These are phyloP conservation scores for Rhazya stricta DNA, from an alignment of 257 asterid species.

Conservation along the genomic window DNA sequence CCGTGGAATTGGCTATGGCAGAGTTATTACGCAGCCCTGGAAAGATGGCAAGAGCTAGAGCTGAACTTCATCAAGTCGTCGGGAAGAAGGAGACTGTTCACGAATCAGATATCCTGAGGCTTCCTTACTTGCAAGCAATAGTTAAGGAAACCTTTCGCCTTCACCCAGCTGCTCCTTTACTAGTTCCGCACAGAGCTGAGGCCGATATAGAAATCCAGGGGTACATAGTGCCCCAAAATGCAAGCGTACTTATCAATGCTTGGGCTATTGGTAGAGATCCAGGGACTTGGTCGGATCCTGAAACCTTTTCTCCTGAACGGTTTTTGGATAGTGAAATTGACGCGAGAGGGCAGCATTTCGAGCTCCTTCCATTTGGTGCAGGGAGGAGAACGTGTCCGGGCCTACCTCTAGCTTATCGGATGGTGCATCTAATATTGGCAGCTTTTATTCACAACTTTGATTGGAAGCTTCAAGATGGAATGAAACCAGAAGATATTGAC, in stretches of 20 bases:
- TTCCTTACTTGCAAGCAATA: slow-evolving; percentile 30
- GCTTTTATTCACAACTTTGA: slow-evolving; percentile 25
- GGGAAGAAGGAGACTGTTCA: slow-evolving; percentile 7
- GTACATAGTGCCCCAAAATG: slow-evolving; percentile 25
- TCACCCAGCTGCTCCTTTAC: slow-evolving; percentile 32
- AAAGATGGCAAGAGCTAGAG: slow-evolving; percentile 6
- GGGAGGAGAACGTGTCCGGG: slow-evolving; percentile 44
- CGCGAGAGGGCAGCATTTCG: slow-evolving; percentile 32
- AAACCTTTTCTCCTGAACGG: slow-evolving; percentile 33
- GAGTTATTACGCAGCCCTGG: slow-evolving; percentile 24
- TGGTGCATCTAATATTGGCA: slow-evolving; percentile 35
- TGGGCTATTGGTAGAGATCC: slow-evolving; percentile 40
- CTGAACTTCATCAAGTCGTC: slow-evolving; percentile 7
- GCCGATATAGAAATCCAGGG: slow-evolving; percentile 23
- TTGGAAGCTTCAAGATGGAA: slow-evolving; percentile 28
- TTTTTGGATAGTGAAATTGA: slow-evolving; percentile 24
- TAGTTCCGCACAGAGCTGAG: slow-evolving; percentile 29
- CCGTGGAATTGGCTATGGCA: slow-evolving; percentile 37
- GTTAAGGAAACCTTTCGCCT: slow-evolving; percentile 41
- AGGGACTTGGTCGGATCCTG: slow-evolving; percentile 21
- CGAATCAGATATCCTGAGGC: slow-evolving; percentile 25
- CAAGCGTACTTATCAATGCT: slow-evolving; percentile 29
- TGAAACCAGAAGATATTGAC: slow-evolving; percentile 7
- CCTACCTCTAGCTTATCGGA: slow-evolving; percentile 30
- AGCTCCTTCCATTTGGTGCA: slow-evolving; percentile 39